These are phyloP conservation scores for Fraxinus sp. DNA, from an alignment of 305 asterid genomes.

Conservation along the genomic window DNA sequence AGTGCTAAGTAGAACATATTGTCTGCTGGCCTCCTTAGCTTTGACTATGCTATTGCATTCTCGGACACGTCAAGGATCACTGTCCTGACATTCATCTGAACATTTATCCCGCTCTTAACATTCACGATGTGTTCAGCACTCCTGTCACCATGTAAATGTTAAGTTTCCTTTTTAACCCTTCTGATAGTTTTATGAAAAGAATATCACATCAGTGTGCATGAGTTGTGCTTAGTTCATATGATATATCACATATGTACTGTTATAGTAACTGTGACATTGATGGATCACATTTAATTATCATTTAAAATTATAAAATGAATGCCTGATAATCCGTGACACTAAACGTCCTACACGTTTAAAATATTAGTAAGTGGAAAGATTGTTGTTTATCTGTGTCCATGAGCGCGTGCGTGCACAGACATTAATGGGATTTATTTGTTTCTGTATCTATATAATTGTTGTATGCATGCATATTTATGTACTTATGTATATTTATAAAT, in stretches of 20 bases:
- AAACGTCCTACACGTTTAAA: not conserved
- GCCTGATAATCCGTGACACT: not conserved
- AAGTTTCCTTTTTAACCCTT: not conserved
- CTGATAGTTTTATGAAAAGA: not conserved
- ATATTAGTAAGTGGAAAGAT: not conserved
- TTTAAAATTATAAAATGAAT: not conserved
- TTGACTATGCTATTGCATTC: slow-evolving; percentile 2
- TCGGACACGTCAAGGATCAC: slow-evolving; percentile 3
- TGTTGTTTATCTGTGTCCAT: not conserved
- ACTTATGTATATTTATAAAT: not conserved
- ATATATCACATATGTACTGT: not conserved
- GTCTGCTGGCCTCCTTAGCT: slow-evolving; percentile 1
- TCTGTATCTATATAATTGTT: not conserved
- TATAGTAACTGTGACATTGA: not conserved
- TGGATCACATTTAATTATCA: not conserved
- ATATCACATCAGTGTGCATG: not conserved
- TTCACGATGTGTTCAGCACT: slow-evolving; percentile 4
- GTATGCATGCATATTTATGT: not conserved
- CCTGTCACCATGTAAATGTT: not conserved
- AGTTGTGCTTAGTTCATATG: not conserved
- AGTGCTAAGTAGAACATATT: slow-evolving; percentile 1
- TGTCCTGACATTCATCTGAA: slow-evolving; percentile 6
- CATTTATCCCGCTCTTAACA: slow-evolving; percentile 14
- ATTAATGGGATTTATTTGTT: not conserved
- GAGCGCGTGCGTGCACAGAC: not conserved